Evolutionary conservation across 2,329 filamentous ascomycete species (phyloP).

Genomic region (Hymenoscyphus occultus): DNA sequence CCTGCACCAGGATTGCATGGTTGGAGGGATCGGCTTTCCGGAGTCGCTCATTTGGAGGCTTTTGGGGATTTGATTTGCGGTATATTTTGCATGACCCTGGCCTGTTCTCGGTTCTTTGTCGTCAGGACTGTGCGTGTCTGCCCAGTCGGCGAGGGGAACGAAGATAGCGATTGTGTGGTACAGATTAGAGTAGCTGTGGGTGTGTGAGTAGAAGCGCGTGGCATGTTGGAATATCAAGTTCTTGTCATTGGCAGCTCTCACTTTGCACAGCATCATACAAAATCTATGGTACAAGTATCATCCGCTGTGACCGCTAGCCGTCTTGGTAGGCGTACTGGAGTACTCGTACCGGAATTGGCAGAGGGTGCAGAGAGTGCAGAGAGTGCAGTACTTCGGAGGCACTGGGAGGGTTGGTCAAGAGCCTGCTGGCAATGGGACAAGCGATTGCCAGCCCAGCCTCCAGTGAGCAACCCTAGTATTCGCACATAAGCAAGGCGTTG

Average conservation of each 20-base stretch:
- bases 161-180: not conserved
- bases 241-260: not conserved
- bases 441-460: not conserved
- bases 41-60: slow-evolving; percentile 5
- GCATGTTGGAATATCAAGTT: not conserved
- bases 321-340: not conserved
- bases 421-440: not conserved
- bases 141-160: slow-evolving; percentile 3
- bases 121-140: slow-evolving; percentile 6
- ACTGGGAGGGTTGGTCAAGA: not conserved
- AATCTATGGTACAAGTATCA: not conserved
- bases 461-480: not conserved
- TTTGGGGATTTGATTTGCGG: slow-evolving; percentile 10
- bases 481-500: slow-evolving; percentile 1
- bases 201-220: slow-evolving; percentile 5
- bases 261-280: not conserved
- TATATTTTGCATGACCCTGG: slow-evolving; percentile 16
- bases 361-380: not conserved
- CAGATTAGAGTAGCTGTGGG: slow-evolving; percentile 1
- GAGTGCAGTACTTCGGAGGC: slow-evolving; percentile 6
- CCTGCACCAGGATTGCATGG: no score
- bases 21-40: not conserved
- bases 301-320: not conserved
- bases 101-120: not conserved
- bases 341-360: not conserved